Percentiles rank a stretch among this genome's conserved stretches.
Conservation (phyloP, 306 rosid species). For the Cucurbita argyrosperma region DNA sequence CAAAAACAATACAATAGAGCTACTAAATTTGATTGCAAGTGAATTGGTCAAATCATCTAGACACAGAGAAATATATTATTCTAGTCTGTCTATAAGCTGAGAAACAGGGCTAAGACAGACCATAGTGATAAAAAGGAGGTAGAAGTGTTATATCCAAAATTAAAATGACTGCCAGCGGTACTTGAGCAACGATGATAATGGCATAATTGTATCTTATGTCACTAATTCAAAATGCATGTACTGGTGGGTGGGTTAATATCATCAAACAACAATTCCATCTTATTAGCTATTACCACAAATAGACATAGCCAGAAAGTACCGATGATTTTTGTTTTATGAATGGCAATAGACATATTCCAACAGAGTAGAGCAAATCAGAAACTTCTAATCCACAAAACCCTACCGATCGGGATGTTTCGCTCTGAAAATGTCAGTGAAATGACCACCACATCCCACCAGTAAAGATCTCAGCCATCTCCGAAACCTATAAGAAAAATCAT, state of each 20-base stretch:
- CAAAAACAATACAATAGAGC: constrained; percentile 9
- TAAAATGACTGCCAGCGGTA: neutral
- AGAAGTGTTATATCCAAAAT: neutral
- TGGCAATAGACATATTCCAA: neutral
- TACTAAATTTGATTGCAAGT: neutral
- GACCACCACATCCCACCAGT: constrained; percentile 53
- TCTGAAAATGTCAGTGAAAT: constrained; percentile 22
- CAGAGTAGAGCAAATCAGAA: neutral
- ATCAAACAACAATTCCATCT: neutral
- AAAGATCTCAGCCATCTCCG: constrained; percentile 83
- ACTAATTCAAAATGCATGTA: neutral
- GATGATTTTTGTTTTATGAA: no score
- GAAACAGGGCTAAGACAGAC: neutral
- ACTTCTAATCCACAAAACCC: neutral
- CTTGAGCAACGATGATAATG: neutral
- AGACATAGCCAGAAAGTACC: neutral
- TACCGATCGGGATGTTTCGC: neutral
- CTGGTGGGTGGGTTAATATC: neutral
- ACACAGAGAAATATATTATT: neutral
- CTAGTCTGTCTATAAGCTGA: neutral
- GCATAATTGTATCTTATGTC: neutral
- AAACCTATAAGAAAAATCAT: constrained; percentile 37
- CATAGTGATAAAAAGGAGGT: neutral
- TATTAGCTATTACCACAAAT: neutral
- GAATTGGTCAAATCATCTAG: neutral